Evolutionary conservation across 169 alveolate genomes (phyloP), one percentile per base, ranked within the genome.

Genomic region (Plasmodium gonderi): DNA sequence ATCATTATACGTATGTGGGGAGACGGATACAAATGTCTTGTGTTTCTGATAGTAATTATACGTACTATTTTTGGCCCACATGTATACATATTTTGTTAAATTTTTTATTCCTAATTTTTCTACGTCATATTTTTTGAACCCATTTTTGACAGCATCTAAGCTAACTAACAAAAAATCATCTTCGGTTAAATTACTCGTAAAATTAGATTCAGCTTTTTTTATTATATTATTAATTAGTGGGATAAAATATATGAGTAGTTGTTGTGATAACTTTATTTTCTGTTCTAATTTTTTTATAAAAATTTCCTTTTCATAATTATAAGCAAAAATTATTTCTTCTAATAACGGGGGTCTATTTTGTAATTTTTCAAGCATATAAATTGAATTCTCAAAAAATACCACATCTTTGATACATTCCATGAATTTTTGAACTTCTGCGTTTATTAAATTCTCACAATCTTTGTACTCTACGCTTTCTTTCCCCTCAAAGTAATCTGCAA

Each of bases 41-140:
- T 87, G 93, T 31, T 87, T 87, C 72, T 87, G 93, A 54, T 87
- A 87, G 20, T 87, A 87, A 87, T 87, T 87, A 36, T 87, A 87
- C 11, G 93, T 87, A 79, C 93, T 87, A 45, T 87, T 87, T 76
- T 87, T 87, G 12, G 89, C 93, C 93, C 93, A 87, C 42, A 87
- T 74, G 79, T 87, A 87, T 2, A 87, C 93, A 76, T 87, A 77
- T 45, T 87, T 87, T 38, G 93, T 87, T 33, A 87, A 45, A 87
- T 87, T 87, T 74, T 74, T 87, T 26, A 87, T 74, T 42, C 93
- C 93, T 45, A 74, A 74, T 75, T 87, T 87, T 87, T 87, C 81
- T 3, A 87, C 68, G n/a, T 87, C 93, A 87, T 87, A 87, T 76
- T 67, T 87, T 76, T 79, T 87, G 69, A 87, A 87, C 60, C 93